phyloP scores from a whole-genome alignment of 305 asterid genomes.

The Salvia sclarea region DNA sequence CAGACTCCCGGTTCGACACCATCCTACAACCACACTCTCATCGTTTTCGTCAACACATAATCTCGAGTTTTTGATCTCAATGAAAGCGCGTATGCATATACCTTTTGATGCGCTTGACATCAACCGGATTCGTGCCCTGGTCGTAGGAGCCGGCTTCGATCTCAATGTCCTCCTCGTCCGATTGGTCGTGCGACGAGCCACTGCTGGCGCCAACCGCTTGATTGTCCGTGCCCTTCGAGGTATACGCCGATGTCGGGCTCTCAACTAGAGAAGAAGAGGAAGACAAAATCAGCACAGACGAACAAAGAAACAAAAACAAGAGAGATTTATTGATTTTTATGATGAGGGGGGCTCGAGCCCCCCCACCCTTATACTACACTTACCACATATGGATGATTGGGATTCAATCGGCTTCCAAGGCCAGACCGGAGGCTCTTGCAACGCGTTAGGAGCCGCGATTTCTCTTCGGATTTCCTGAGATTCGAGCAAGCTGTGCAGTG shows the following conservation, averaged over 20 bases:
- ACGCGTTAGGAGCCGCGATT: slow-evolving; percentile 38
- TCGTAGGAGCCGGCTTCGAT: slow-evolving; percentile 69
- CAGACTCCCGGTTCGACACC: slow-evolving; percentile 85
- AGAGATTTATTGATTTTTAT: background rate
- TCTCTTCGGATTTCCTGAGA: slow-evolving; percentile 49
- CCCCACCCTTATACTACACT: slow-evolving; percentile 2
- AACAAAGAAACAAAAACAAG: background rate
- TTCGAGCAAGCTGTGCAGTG: slow-evolving; percentile 18
- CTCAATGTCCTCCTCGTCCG: slow-evolving; percentile 71
- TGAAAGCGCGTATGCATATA: slow-evolving; percentile 23
- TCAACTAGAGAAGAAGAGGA: slow-evolving; percentile 51
- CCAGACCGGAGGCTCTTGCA: slow-evolving; percentile 41
- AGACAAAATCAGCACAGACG: background rate
- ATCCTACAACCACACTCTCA: slow-evolving; percentile 47
- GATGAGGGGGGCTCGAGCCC: no score
- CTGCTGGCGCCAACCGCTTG: slow-evolving; percentile 58
- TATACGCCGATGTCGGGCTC: slow-evolving; percentile 62
- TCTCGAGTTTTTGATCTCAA: background rate
- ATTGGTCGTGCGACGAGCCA: slow-evolving; percentile 69
- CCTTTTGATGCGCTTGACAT: slow-evolving; percentile 66
- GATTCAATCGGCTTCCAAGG: slow-evolving; percentile 57
- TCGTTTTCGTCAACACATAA: slow-evolving; percentile 7
- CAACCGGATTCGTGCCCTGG: slow-evolving; percentile 52
- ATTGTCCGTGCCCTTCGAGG: slow-evolving; percentile 45
- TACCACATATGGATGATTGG: slow-evolving; percentile 75